Conservation (phyloP, 2,329 filamentous ascomycete genomes). For the Colletotrichum liaoningense region DNA sequence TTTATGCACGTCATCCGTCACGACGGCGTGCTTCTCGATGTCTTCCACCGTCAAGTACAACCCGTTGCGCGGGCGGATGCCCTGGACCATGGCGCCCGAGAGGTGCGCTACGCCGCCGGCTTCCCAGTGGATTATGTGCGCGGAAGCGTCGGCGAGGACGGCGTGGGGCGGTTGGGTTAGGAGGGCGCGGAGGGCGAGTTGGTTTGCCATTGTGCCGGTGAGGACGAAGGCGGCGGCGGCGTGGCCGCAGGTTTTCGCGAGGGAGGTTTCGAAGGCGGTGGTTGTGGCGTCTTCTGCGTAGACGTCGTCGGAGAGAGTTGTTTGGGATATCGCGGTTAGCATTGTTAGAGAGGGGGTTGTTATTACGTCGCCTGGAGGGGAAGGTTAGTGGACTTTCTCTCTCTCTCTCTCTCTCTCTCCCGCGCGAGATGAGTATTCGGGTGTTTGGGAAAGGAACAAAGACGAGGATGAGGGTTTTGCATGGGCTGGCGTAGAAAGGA, state of each 20-base stretch:
- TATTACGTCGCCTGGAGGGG: constrained; percentile 68
- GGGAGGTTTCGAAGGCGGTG: constrained; percentile 65
- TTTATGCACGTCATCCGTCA: constrained; percentile 55
- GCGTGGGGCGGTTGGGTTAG: constrained; percentile 77
- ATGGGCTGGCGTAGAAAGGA: not conserved
- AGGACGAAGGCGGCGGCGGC: constrained; percentile 77
- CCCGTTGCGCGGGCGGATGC: constrained; percentile 49
- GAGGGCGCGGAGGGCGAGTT: constrained; percentile 78
- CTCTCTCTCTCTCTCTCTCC: too few species aligned
- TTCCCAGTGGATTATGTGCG: constrained; percentile 74
- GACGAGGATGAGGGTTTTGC: not conserved
- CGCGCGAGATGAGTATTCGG: not conserved
- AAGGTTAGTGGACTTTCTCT: too few species aligned
- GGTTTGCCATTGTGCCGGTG: constrained; percentile 86
- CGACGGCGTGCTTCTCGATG: constrained; percentile 44
- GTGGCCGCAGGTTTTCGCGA: constrained; percentile 67
- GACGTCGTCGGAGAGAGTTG: constrained; percentile 82
- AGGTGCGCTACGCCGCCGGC: constrained; percentile 69
- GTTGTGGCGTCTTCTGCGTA: constrained; percentile 79
- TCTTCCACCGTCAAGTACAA: constrained; percentile 57
- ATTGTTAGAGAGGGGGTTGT: constrained; percentile 78
- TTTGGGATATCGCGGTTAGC: constrained; percentile 76
- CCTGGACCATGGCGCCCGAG: constrained; percentile 72
- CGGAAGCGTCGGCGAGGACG: constrained; percentile 75
- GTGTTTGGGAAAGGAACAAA: not conserved